Conservation (phyloP, 2,329 filamentous ascomycete species). For the Aspergillus piperis region DNA sequence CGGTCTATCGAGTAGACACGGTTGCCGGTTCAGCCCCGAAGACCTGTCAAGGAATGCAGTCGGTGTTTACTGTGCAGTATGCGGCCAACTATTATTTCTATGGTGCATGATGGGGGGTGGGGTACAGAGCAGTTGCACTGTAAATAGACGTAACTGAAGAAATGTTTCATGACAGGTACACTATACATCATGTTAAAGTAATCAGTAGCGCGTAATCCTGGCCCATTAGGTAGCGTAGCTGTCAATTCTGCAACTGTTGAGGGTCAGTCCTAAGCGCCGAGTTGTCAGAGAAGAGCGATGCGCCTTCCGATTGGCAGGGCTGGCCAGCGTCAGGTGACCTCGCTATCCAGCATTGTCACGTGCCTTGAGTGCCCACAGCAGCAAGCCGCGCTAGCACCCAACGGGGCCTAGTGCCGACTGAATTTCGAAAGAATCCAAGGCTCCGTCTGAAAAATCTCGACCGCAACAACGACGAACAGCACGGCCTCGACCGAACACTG, state of each 20-base stretch:
- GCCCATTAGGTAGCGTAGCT: background rate
- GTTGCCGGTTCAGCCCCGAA: conserved; percentile 75
- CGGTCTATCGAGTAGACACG: conserved; percentile 82
- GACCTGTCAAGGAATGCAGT: conserved; percentile 67
- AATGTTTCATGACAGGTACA: background rate
- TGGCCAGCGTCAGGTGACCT: conserved; percentile 32
- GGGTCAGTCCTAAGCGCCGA: conserved; percentile 5
- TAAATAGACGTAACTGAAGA: background rate
- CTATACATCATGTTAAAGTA: background rate
- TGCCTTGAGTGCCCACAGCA: conserved; percentile 24
- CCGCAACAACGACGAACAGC: conserved; percentile 41
- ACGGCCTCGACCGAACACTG: conserved; percentile 36
- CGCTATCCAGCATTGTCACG: conserved; percentile 25
- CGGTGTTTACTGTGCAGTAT: conserved; percentile 74
- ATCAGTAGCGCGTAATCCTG: background rate
- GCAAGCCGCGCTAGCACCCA: conserved; percentile 24
- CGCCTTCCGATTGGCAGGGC: conserved; percentile 25
- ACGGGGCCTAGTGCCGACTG: conserved; percentile 33
- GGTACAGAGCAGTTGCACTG: conserved; percentile 8
- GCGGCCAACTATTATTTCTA: conserved; percentile 75
- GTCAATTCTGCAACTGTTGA: background rate
- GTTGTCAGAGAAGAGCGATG: background rate
- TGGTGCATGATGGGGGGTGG: conserved; percentile 27
- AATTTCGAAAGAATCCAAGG: conserved; percentile 45
- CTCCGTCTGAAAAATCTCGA: conserved; percentile 42